A percentile compares a stretch with the other conserved stretches of the same genome.
Evolutionary conservation across 345 rosid genomes (phyloP).

Genomic region (Erucastrum elatum): DNA sequence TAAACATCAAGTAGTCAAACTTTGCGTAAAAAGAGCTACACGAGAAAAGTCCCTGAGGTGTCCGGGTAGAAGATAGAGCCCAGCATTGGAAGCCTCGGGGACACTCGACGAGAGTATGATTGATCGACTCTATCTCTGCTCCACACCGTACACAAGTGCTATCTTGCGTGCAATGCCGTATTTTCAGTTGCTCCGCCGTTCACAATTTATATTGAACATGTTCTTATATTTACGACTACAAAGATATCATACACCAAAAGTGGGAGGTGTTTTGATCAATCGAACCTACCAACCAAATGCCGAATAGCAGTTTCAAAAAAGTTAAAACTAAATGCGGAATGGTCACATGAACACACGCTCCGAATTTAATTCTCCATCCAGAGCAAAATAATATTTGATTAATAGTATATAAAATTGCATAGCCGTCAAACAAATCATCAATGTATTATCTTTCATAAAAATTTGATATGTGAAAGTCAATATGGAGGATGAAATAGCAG

Average conservation of each 20-base stretch:
- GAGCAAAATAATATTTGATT: background rate
- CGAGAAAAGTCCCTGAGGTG: too few species aligned
- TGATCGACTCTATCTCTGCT: too few species aligned
- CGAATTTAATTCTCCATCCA: background rate
- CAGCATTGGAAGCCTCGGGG: too few species aligned
- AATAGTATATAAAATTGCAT: background rate
- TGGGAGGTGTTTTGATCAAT: background rate
- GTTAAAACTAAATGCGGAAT: background rate
- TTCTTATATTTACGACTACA: background rate
- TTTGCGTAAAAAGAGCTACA: too few species aligned
- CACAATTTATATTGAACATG: background rate
- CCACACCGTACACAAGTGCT: too few species aligned
- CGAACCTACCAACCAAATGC: background rate
- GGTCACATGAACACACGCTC: slow-evolving; percentile 12
- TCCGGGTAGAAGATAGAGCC: too few species aligned
- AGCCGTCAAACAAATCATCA: background rate
- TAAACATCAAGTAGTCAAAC: too few species aligned
- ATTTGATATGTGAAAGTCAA: background rate
- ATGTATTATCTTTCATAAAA: background rate
- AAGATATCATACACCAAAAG: background rate
- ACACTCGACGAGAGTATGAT: too few species aligned
- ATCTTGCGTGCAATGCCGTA: too few species aligned
- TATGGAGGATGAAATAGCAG: background rate
- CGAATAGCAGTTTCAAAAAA: too few species aligned
- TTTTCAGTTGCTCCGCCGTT: too few species aligned